Evolutionary conservation across 2,329 filamentous ascomycete species (phyloP), one percentile per base, ranked within the genome.

Genomic region (Cladophialophora carrionii): DNA sequence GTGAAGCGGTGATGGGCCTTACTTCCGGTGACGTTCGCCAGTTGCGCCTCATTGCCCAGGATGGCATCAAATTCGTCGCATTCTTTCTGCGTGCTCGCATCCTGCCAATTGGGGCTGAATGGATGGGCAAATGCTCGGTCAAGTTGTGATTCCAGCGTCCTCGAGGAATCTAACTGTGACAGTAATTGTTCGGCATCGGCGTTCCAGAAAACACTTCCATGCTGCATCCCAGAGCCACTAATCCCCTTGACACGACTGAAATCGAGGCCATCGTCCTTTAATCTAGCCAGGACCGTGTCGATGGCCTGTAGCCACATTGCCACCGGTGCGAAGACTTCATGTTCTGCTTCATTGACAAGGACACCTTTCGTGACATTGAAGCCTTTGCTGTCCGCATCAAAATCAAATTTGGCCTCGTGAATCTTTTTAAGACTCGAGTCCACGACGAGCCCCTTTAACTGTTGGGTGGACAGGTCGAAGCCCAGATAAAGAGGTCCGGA

Each of bases 1-100:
- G 94, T 98, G 81, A 99, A 99, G 68, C 95, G 90, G 80, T 98
- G 95, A 79, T 99, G 95, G 3, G 95, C 95, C 71, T 92, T 90
- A 76, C 94, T 97, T 32, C 95, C 95, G 9, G 95, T 97, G 22
- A 86, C 87, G 59, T 89, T 78, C 0, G 95, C 95, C 71, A 99
- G 79, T 68, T 84, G 83, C 72, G 89, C 84, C 2, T 85, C 81
- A 6, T 82, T 82, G 0, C 90, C 90, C 7, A 97, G 79, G 60
- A 82, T 81, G 4, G 81, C 84, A 76, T 98, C 93, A 74, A 98
- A 98, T 68, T 86, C 83, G 76, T 97, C 92, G 75, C 93, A 97
- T 79, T 99, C 91, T 70, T 83, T 83, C 80, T 97, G 92, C 1
- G 95, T 98, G 79, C 92, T 96, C 67, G 93, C 90, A 77, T 99